These are phyloP conservation scores for Pyricularia sp. DNA, from an alignment of 2,329 filamentous ascomycete genomes.

Conservation along the genomic window DNA sequence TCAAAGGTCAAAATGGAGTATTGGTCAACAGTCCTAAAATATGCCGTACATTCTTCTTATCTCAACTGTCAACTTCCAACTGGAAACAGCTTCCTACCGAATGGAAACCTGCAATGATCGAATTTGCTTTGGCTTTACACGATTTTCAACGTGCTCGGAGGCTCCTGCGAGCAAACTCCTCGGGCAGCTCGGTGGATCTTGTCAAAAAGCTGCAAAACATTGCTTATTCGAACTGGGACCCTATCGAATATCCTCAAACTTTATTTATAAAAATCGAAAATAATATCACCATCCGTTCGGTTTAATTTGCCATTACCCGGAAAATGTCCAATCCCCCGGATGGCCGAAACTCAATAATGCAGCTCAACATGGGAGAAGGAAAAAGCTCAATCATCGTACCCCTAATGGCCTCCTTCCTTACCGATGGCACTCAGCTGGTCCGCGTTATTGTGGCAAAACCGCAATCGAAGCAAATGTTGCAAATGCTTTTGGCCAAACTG, in stretches of 20 bases:
- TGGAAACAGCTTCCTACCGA: constrained; percentile 10
- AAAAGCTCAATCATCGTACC: constrained; percentile 60
- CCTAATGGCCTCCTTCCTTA: constrained; percentile 41
- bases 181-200: constrained; percentile 18
- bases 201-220: constrained; percentile 29
- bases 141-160: constrained; percentile 28
- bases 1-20: background rate
- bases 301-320: constrained; percentile 43
- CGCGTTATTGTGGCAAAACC: constrained; percentile 49
- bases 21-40: background rate
- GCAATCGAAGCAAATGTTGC: constrained; percentile 45
- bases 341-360: constrained; percentile 39
- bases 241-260: constrained; percentile 39
- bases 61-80: background rate
- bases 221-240: constrained; percentile 44
- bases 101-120: constrained; percentile 23
- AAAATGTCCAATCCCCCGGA: constrained; percentile 34
- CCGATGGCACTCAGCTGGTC: constrained; percentile 35
- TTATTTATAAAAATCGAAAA: constrained; percentile 53
- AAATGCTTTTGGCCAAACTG: constrained; percentile 40
- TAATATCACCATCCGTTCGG: constrained; percentile 43
- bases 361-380: constrained; percentile 60
- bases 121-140: constrained; percentile 26
- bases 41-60: background rate
- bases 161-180: constrained; percentile 14